Evolutionary conservation across 2,329 filamentous ascomycete genomes (phyloP), one percentile per base, ranked within the genome.

Genomic region (Colletotrichum musae): DNA sequence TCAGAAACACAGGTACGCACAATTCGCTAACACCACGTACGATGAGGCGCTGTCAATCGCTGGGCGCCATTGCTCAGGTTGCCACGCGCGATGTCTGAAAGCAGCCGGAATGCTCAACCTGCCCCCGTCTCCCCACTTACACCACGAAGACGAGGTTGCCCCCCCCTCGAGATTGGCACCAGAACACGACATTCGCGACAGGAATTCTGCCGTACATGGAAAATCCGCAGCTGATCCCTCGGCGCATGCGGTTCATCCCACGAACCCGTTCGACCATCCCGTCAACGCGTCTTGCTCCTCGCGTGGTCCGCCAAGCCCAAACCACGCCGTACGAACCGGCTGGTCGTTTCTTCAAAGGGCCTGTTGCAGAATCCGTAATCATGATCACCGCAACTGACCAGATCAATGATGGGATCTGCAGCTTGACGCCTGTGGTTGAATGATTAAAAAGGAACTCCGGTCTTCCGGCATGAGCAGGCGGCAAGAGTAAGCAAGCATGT

Each of bases 71-170:
- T 32, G 15, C 39, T 50, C 16, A 26, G 32, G 43, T 56, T 48
- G 24, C 43, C 67, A 61, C 39, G 51, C 62, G 57, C 24, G 15
- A 24, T 52, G 32, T 60, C 56, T 57, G 67, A 43, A 70, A 57
- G 18, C 67, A 61, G 50, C 51, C 52, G 62, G 62, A 60, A 67
- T 57, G 45, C 43, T 18, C 57, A 48, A 65, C 32, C 32, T 36
- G 43, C 21, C 12, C 53, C 21, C 18, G n/a, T 47, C 51, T 26
- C 6, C 26, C 21, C 60, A 50, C 50, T 24, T 28, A 41, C 48
- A 32, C 54, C 39, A 32, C 28, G 28, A 28, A 28, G 28, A 32
- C 28, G 32, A 36, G 32, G 32, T 36, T 52, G 39, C 10, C 7
- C 18, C 28, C 28, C 51, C 21, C 6, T 47, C 45, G 4, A 43